phyloP scores from a whole-genome alignment of 306 rosid genomes.

The Dicorynia guianensis region DNA sequence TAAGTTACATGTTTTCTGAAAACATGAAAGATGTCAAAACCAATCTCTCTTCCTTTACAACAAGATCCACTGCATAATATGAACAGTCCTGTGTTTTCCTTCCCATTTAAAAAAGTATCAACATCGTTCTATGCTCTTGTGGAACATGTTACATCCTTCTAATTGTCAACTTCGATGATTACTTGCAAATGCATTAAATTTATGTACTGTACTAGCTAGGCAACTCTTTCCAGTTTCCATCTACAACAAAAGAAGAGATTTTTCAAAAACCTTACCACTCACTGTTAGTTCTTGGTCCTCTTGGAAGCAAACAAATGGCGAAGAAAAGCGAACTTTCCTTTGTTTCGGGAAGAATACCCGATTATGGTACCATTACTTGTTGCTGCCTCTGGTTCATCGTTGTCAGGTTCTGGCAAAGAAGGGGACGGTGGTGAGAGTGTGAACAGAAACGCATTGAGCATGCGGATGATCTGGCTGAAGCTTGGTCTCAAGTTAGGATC shows the following conservation, averaged over 20 bases:
- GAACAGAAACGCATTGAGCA: slow-evolving; percentile 79
- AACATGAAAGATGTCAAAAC: slow-evolving; percentile 25
- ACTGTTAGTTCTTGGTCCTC: slow-evolving; percentile 73
- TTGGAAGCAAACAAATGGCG: slow-evolving; percentile 85
- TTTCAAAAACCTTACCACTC: slow-evolving; percentile 49
- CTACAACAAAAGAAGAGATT: slow-evolving; percentile 44
- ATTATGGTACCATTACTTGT: slow-evolving; percentile 64
- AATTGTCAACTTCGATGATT: slow-evolving; percentile 40
- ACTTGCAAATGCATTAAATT: slow-evolving; percentile 40
- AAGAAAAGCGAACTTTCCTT: slow-evolving; percentile 82
- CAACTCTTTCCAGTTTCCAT: slow-evolving; percentile 44
- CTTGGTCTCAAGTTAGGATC: slow-evolving; percentile 88
- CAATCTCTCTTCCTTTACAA: slow-evolving; percentile 41
- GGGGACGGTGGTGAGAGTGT: slow-evolving; percentile 67
- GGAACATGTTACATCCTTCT: slow-evolving; percentile 38
- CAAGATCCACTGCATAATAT: slow-evolving; percentile 38
- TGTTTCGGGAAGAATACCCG: slow-evolving; percentile 69
- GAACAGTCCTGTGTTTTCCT: slow-evolving; percentile 41
- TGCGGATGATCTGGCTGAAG: slow-evolving; percentile 83
- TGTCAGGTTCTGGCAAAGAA: slow-evolving; percentile 53
- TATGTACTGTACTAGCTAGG: slow-evolving; percentile 31
- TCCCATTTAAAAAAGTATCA: slow-evolving; percentile 44
- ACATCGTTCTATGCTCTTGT: slow-evolving; percentile 48
- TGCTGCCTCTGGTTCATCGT: slow-evolving; percentile 54
- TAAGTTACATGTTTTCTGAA: slow-evolving; percentile 35